Percentiles rank a stretch among this genome's conserved stretches.
Conservation (phyloP, 2,329 filamentous ascomycete genomes). For the Penicillium sp. region DNA sequence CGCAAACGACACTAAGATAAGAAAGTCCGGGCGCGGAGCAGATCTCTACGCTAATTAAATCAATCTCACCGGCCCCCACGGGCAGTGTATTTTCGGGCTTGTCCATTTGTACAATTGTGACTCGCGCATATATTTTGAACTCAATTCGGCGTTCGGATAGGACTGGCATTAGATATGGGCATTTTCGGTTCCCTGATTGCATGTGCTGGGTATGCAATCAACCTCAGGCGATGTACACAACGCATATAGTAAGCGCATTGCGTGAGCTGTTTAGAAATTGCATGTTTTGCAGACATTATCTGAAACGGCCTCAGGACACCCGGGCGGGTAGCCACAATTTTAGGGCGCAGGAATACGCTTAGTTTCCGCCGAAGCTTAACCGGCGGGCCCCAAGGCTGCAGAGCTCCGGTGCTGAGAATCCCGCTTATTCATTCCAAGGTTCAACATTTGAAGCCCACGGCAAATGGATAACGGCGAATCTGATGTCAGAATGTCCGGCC, state of each 20-base stretch:
- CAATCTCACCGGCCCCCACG: not conserved
- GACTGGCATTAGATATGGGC: not conserved
- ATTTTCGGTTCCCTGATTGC: not conserved
- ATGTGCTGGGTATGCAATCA: no score
- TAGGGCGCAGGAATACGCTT: not conserved
- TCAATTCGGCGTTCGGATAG: not conserved
- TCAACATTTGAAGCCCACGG: not conserved
- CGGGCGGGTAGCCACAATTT: not conserved
- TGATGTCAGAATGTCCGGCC: no score
- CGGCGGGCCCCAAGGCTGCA: not conserved
- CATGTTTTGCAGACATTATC: not conserved
- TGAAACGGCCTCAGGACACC: not conserved
- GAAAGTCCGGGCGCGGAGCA: not conserved
- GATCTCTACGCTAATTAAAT: not conserved
- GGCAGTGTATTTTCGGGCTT: not conserved
- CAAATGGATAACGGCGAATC: not conserved
- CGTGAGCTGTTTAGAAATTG: not conserved
- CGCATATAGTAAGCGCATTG: not conserved
- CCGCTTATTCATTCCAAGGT: not conserved
- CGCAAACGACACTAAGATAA: conserved; percentile 18
- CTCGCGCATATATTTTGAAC: not conserved
- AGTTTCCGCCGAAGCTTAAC: not conserved
- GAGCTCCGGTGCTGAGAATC: not conserved
- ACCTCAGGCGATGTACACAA: not conserved
- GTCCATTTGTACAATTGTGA: not conserved